phyloP scores from a whole-genome alignment of 768 basidiomycete species.

The Tylopilus plumbeoviolaceoides region DNA sequence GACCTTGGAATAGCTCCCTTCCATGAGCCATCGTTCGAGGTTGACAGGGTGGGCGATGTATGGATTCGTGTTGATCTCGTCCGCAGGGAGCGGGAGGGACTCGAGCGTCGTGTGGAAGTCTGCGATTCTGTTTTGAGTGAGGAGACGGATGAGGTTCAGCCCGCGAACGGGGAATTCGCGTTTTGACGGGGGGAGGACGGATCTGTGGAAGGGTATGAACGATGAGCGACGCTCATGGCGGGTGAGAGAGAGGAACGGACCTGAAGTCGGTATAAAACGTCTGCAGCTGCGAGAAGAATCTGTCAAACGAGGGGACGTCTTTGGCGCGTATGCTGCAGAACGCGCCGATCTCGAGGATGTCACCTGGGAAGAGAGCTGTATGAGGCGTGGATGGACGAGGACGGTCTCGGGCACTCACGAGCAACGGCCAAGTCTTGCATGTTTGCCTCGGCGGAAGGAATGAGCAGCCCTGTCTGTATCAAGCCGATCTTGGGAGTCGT shows the following conservation, averaged over 20 bases:
- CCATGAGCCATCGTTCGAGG: conserved; percentile 97
- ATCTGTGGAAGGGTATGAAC: conserved; percentile 36
- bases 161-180: conserved; percentile 88
- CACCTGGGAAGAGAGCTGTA: conserved; percentile 47
- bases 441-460: conserved; percentile 64
- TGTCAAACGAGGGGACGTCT: conserved; percentile 90
- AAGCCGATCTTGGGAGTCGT: conserved; percentile 56
- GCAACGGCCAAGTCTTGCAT: conserved; percentile 67
- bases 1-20: conserved; percentile 96
- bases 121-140: conserved; percentile 94
- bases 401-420: conserved; percentile 47
- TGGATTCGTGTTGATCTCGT: conserved; percentile 62
- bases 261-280: conserved; percentile 86
- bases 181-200: conserved; percentile 74
- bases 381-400: background rate
- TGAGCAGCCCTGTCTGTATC: conserved; percentile 70
- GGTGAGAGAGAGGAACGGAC: conserved; percentile 32
- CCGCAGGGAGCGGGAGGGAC: conserved; percentile 70
- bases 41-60: conserved; percentile 85
- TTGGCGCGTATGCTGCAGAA: conserved; percentile 87
- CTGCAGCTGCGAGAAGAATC: conserved; percentile 89
- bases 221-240: background rate
- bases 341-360: conserved; percentile 93
- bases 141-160: conserved; percentile 89
- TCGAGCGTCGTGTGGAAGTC: conserved; percentile 98